Percentiles rank a stretch among this genome's conserved stretches.
Conservation (phyloP, 306 rosid genomes). For the Ormosia semicastrata region DNA sequence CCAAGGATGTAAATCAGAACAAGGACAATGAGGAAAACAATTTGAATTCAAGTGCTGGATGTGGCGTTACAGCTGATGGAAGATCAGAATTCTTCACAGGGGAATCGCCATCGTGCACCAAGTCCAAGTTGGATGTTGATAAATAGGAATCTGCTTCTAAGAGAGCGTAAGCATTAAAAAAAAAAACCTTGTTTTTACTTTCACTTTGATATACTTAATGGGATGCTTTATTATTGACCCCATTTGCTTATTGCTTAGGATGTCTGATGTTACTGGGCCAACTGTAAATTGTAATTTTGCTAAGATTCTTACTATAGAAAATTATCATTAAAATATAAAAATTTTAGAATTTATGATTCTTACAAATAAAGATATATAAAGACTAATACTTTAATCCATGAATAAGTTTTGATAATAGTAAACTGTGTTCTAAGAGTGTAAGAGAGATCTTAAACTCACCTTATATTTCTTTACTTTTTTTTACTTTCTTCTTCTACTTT, state of each 20-base stretch:
- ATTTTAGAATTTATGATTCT: too few relatives aligned
- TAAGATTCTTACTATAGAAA: too few relatives aligned
- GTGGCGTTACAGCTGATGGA: neutral
- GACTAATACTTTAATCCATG: too few relatives aligned
- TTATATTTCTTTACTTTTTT: too few relatives aligned
- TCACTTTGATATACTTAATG: neutral
- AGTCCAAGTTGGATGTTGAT: neutral
- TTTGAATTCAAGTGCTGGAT: neutral
- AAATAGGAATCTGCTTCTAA: conserved; percentile 20
- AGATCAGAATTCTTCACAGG: neutral
- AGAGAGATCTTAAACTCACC: too few relatives aligned
- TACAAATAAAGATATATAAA: too few relatives aligned
- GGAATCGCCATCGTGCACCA: neutral
- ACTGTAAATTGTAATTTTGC: neutral
- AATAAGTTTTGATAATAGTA: too few relatives aligned
- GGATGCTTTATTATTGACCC: neutral
- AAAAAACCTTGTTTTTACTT: neutral
- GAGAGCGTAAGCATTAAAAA: conserved; percentile 34
- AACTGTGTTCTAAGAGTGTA: too few relatives aligned
- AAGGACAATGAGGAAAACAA: conserved; percentile 1
- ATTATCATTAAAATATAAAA: too few relatives aligned
- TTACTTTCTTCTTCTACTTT: too few relatives aligned
- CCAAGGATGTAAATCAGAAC: neutral
- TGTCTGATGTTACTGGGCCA: conserved; percentile 1
- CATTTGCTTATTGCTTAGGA: conserved; percentile 21